Evolutionary conservation across 495 filamentous ascomycete genomes (phyloP).

Genomic region (Gamarada debralockiae): DNA sequence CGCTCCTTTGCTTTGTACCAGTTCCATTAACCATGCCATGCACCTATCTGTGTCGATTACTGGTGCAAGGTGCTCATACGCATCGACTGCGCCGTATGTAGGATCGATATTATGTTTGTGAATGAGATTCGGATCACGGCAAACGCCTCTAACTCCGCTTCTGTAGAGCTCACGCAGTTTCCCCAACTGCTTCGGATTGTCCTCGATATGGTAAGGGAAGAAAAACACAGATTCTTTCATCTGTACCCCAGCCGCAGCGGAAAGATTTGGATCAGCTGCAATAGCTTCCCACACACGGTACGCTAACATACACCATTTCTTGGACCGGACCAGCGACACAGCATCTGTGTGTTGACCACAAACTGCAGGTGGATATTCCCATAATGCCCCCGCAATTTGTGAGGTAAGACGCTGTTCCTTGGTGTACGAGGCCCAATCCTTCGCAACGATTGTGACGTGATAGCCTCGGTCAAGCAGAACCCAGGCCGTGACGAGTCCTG

Average conservation of each 20-base stretch:
- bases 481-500: constrained; percentile 41
- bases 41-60: constrained; percentile 49
- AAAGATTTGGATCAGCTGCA: constrained; percentile 28
- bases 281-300: constrained; percentile 41
- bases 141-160: constrained; percentile 35
- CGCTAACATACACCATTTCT: constrained; percentile 41
- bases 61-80: constrained; percentile 43
- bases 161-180: constrained; percentile 38
- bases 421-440: constrained; percentile 35
- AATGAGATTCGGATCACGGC: constrained; percentile 32
- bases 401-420: constrained; percentile 40
- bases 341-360: constrained; percentile 44
- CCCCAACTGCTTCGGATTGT: constrained; percentile 27
- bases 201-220: constrained; percentile 32
- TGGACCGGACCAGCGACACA: constrained; percentile 35
- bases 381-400: constrained; percentile 47
- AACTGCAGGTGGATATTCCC: constrained; percentile 45
- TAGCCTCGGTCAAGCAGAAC: constrained; percentile 44
- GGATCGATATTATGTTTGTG: constrained; percentile 32
- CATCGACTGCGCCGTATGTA: constrained; percentile 40
- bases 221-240: constrained; percentile 40
- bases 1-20: constrained; percentile 44
- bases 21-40: constrained; percentile 39
- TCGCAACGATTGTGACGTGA: constrained; percentile 43
- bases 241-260: constrained; percentile 35